phyloP scores from a whole-genome alignment of 1,284 basidiomycete species.

The Mycosarcoma mackinlayi region DNA sequence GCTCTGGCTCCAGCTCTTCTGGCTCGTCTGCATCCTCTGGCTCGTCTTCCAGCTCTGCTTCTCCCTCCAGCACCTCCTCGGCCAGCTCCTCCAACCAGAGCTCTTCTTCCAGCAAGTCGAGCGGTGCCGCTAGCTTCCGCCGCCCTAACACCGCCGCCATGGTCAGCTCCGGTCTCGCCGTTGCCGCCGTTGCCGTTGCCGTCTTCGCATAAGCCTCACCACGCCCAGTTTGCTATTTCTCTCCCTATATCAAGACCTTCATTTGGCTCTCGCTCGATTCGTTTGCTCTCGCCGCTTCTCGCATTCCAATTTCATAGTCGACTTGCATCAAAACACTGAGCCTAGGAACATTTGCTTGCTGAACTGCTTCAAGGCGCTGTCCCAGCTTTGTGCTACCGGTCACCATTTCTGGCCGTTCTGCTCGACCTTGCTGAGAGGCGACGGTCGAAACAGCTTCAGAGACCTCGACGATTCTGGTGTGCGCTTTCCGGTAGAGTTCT shows the following conservation, averaged over 20 bases:
- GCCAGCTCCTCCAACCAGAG: conserved; percentile 3
- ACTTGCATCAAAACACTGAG: conserved; percentile 20
- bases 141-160: conserved; percentile 24
- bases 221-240: not conserved
- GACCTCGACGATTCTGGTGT: not conserved
- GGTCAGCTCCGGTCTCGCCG: conserved; percentile 31
- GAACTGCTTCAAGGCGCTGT: not conserved
- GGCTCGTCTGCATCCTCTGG: conserved; percentile 10
- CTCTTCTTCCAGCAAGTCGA: conserved; percentile 7
- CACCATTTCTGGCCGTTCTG: not conserved
- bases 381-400: not conserved
- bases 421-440: conserved; percentile 2
- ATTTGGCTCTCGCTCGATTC: not conserved
- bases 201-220: conserved; percentile 26
- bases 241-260: not conserved
- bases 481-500: not conserved
- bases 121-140: conserved; percentile 28
- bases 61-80: conserved; percentile 10
- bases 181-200: conserved; percentile 30
- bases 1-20: conserved; percentile 21
- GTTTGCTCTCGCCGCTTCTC: conserved; percentile 24
- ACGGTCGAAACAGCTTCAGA: conserved; percentile 20
- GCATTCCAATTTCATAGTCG: conserved; percentile 27
- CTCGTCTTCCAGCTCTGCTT: conserved; percentile 8
- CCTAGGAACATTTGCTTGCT: conserved; percentile 4